These are phyloP conservation scores for Skeletonema potamos DNA, from an alignment of 108 stramenopile genomes.

Conservation along the genomic window DNA sequence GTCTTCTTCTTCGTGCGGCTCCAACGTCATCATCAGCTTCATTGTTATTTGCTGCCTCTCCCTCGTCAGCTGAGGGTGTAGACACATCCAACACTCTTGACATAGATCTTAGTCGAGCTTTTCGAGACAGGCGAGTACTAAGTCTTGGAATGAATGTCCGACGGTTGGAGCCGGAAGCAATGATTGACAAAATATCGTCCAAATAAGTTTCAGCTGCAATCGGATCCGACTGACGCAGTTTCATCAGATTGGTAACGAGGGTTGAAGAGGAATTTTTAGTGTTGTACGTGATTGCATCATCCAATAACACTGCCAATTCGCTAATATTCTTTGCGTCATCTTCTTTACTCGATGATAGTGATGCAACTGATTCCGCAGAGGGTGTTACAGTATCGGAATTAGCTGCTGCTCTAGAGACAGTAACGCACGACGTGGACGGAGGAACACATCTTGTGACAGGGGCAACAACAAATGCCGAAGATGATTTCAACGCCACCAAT, in stretches of 20 bases:
- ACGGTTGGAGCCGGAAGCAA: background rate
- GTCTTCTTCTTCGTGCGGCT: constrained; percentile 34
- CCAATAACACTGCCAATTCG: background rate
- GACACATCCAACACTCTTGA: constrained; percentile 50
- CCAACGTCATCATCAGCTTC: constrained; percentile 17
- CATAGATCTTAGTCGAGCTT: constrained; percentile 52
- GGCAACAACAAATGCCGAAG: background rate
- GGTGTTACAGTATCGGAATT: background rate
- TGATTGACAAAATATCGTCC: background rate
- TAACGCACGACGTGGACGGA: background rate
- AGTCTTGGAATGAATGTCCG: constrained; percentile 47
- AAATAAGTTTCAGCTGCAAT: background rate
- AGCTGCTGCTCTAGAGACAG: background rate
- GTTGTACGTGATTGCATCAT: constrained; percentile 11
- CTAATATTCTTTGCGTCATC: background rate
- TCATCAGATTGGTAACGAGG: constrained; percentile 1
- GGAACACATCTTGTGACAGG: background rate
- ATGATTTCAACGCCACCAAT: background rate
- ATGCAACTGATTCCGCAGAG: background rate
- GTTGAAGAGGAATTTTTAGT: constrained; percentile 7
- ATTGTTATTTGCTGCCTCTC: background rate
- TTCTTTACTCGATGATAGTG: background rate
- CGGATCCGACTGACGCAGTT: background rate
- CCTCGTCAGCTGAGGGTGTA: constrained; percentile 35
- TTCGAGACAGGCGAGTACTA: constrained; percentile 44